Base-by-base conservation (phyloP, 2,329 filamentous ascomycete genomes). In the Phoma sp. region DNA sequence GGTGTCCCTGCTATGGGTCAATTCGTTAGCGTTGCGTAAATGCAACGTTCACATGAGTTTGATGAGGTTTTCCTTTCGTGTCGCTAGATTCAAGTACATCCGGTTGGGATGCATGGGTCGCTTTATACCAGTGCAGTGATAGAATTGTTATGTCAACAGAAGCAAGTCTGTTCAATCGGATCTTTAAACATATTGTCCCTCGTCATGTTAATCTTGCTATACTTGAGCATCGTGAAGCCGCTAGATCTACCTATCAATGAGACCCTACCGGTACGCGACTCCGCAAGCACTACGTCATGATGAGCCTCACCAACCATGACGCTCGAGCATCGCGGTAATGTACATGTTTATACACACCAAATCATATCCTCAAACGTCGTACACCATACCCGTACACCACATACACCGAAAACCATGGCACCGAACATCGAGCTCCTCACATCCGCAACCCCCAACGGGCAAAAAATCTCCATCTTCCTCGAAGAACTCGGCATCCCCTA, bases 391-490 rank as follows among this genome's bases (percentile, higher is more conserved):
- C 10, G 7, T 31, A 6, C 6, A 7, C 1, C 32, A 29, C 39
- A 38, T 3, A 19, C 29, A 40, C 10, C 33, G 4, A 4, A 79
- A 54, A 80, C 46, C 71, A 81, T 81, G 47, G 19, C 58, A 19
- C 51, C 57, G 10, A 53, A 48, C 19, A 74, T 95, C 65, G 88
- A 88, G 45, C 85, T 96, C 33, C 93, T 93, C 77, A 96, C 91
- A 21, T 80, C 84, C n/a, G 83, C 86, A 66, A 96, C 92, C 35
- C 91, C 92, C 45, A 96, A 96, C 76, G 91, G 91, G 58, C 88
- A 94, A 80, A 96, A 96, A 76, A 85, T 90, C 55, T 91, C 89
- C 51, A 94, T 96, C 63, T 82, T 90, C 64, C 82, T 90, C 6
- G 91, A 95, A 78, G 91, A 96, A 77, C 82, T 96, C 2, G 86